A percentile compares a stretch with the other conserved stretches of the same genome.
Conservation (phyloP, 257 asterid genomes). For the Rehmannia glutinosa region DNA sequence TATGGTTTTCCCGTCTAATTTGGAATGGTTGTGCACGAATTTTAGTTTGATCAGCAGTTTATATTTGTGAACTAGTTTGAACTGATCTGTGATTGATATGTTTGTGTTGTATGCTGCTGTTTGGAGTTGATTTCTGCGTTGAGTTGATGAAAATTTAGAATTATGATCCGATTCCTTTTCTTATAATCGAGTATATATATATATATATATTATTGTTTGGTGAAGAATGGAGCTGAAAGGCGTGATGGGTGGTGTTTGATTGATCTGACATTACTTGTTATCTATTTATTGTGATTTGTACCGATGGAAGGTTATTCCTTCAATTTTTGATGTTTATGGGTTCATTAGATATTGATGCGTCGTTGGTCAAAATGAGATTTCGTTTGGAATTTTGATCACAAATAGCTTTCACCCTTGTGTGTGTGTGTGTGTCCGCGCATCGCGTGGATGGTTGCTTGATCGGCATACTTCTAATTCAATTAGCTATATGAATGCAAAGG, state of each 20-base stretch:
- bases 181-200: background rate
- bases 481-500: background rate
- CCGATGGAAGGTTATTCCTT: background rate
- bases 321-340: background rate
- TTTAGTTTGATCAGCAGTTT: background rate
- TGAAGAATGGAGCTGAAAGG: background rate
- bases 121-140: conserved; percentile 9
- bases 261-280: conserved; percentile 4
- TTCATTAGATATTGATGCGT: background rate
- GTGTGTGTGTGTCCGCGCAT: too few species aligned
- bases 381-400: background rate
- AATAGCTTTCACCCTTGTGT: background rate
- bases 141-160: background rate
- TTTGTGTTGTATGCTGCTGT: conserved; percentile 6
- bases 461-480: background rate
- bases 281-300: background rate
- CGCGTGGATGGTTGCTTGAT: background rate
- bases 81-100: conserved; percentile 16
- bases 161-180: background rate
- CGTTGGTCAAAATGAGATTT: background rate
- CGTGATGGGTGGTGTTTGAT: background rate
- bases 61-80: background rate
- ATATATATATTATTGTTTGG: background rate
- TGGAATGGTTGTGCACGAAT: background rate
- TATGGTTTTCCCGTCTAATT: background rate